These are phyloP conservation scores for Polygonum aviculare DNA, from an alignment of 148 eudicot species.

Conservation along the genomic window DNA sequence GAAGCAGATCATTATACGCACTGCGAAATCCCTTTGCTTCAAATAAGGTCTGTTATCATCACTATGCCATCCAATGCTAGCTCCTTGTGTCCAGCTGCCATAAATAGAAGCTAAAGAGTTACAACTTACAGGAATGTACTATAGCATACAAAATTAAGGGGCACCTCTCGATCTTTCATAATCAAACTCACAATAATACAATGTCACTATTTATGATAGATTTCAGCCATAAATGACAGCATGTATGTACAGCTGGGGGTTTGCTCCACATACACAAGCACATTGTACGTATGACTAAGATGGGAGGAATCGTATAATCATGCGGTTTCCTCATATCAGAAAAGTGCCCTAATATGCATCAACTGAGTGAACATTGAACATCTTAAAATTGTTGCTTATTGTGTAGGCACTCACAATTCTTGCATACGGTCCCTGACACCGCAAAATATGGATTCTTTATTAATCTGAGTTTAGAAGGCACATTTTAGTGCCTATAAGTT, in stretches of 20 bases:
- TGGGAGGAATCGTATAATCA: neutral
- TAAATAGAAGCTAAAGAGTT: neutral
- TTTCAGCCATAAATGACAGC: neutral
- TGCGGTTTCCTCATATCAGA: neutral
- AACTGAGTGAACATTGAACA: neutral
- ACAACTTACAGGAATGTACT: neutral
- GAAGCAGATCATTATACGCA: conserved; percentile 21
- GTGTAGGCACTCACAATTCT: no score
- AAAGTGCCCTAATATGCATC: neutral
- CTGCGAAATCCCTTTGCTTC: conserved; percentile 84
- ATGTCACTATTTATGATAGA: neutral
- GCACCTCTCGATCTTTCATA: neutral
- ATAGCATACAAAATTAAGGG: neutral
- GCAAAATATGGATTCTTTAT: no score
- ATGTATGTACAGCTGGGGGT: neutral
- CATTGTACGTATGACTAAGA: neutral
- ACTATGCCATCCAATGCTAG: conserved; percentile 99
- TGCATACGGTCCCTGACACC: no score
- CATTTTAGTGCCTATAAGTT: neutral
- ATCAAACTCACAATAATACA: neutral
- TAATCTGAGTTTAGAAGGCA: no score
- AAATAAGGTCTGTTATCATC: conserved; percentile 92
- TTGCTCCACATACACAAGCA: neutral
- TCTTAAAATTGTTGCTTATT: no score
- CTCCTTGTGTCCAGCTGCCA: conserved; percentile 86